A percentile compares a stretch with the other conserved stretches of the same genome.
phyloP scores from a whole-genome alignment of 345 rosid genomes.

The Murraya paniculata region DNA sequence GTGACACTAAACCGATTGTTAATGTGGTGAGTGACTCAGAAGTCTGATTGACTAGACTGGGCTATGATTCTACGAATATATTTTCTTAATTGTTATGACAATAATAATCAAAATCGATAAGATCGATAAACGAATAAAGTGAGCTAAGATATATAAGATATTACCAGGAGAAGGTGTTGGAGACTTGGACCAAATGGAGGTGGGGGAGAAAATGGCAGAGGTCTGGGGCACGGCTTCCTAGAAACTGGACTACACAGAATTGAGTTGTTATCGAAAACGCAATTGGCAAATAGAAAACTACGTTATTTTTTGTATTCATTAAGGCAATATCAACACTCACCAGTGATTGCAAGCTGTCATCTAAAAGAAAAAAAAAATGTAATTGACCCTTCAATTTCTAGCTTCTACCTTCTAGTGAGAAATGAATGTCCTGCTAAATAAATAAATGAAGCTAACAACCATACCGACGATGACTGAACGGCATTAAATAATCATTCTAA shows the following conservation, averaged over 20 bases:
- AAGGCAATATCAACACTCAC: not conserved
- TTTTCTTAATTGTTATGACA: not conserved
- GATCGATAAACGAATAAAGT: too few relatives aligned
- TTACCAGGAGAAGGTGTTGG: slow-evolving; percentile 56
- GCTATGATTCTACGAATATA: not conserved
- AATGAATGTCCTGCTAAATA: not conserved
- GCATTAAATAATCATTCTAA: not conserved
- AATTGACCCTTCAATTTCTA: not conserved
- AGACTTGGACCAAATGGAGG: slow-evolving; percentile 92
- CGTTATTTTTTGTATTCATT: not conserved
- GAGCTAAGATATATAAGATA: not conserved
- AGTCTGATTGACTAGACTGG: too few relatives aligned
- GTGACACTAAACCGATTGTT: too few relatives aligned
- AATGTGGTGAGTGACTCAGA: too few relatives aligned
- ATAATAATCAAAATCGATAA: not conserved
- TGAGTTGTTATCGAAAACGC: slow-evolving; percentile 88
- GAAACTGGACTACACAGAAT: slow-evolving; percentile 87
- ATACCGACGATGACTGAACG: not conserved
- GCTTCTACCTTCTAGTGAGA: too few relatives aligned
- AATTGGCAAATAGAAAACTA: slow-evolving; percentile 14
- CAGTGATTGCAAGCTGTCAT: not conserved
- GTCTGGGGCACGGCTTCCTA: slow-evolving; percentile 82
- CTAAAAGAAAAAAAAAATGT: not conserved
- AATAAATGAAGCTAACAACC: not conserved
- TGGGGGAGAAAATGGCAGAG: slow-evolving; percentile 97